Base-by-base conservation (phyloP, 2,329 filamentous ascomycete genomes). In the Diaporthe batatas region DNA sequence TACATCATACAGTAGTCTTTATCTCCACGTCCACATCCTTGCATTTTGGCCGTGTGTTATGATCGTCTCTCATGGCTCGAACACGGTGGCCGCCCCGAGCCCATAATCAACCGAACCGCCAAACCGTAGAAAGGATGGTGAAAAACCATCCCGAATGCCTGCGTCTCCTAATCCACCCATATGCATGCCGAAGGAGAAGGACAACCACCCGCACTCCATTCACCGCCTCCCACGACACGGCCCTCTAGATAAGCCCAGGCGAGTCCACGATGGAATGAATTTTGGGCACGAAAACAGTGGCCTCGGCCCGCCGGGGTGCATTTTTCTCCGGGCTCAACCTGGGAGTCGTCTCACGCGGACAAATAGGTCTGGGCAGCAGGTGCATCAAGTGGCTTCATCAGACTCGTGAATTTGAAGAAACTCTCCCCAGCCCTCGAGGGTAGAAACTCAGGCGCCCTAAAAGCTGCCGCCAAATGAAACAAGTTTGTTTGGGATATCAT, bases 1-100 rank as follows among this genome's bases (percentile, higher is more conserved):
- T 69, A 74, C 70, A 72, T 71, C 72, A 57, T 73, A 74, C 68
- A 68, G 53, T 71, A 68, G 49, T 71, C 69, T 72, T 67, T 68
- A 72, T 70, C 58, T 73, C 44, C 70, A 73, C 68, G 14, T 47
- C 65, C 59, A n/a, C 42, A 70, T 36, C 70, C 62, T 55, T 49
- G 65, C 71, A 62, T 42, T 54, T 54, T 42, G 65, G 59, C 67
- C 32, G 51, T 54, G 58, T 74, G 42, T 70, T 59, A 65, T 71
- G 65, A 70, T 70, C 67, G 57, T 68, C 71, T 54, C 58, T 64
- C 57, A 29, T 69, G 58, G 36, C 55, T 67, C 53, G 34, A 57
- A 72, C 51, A 70, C 62, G 65, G 47, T 70, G 55, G 64, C 73
- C 73, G 47, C 70, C 71, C 73, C 62, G 10, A 64, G 14, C 65